Evolutionary conservation across 148 eudicot species (phyloP), one percentile per base, ranked within the genome.

Genomic region (Chenopodium berlandieri): DNA sequence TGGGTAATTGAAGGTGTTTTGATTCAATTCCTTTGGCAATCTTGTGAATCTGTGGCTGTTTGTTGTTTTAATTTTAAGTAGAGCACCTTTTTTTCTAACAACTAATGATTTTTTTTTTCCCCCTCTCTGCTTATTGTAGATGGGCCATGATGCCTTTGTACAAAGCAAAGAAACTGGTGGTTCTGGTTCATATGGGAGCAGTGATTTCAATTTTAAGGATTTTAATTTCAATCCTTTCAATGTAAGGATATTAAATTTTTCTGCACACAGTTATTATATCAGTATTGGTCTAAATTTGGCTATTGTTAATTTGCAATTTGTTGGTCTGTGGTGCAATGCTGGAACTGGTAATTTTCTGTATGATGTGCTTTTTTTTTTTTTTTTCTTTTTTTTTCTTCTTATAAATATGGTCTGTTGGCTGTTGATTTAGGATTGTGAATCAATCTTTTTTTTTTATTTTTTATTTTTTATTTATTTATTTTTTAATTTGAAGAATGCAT

Each of bases 71-170:
- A 1, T 78, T 27, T 27, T 27, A 27, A 27, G 47, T 9, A 8
- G n/a, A 27, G 10, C 25, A 20, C 22, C 30, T 52, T 47, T 62
- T 22, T 31, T 34, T 27, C 5, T 37, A 60, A 37, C 4, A 58
- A 16, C 37, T 30, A 25, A 22, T 84, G 71, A 54, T 50, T 30
- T 37, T 1, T 37, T 58, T 67, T 44, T 40, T 63, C 30, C 32
- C 46, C 17, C n/a, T 27, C 27, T 27, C 27, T 27, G 27, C 27
- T 27, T 27, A 27, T 27, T 27, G 27, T 77, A 96, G 99, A 70
- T 94, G 83, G 99, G 98, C 46, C 99, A 92, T 77, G 95, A 91
- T 70, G 81, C 78, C 30, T 96, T 76, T 85, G 92, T 91, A 50
- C 84, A 32, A 32, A 77, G 80, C 68, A 83, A 83, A 73, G 88